These are phyloP conservation scores for Fusarium torulosum DNA, from an alignment of 2,329 filamentous ascomycete species.

Conservation along the genomic window DNA sequence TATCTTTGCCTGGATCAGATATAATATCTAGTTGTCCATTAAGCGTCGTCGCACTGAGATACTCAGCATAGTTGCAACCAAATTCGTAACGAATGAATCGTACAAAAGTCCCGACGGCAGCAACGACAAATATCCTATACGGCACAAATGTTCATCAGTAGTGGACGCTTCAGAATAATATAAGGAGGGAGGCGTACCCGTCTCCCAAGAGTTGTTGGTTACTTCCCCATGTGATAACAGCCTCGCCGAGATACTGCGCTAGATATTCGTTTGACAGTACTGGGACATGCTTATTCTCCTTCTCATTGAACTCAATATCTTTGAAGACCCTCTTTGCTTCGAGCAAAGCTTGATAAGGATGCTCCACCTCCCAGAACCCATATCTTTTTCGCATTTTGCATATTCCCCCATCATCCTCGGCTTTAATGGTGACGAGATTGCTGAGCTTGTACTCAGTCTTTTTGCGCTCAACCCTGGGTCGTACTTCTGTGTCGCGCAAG, in stretches of 20 bases:
- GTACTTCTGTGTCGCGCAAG: too few relatives aligned
- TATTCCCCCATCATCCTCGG: not conserved
- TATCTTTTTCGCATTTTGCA: not conserved
- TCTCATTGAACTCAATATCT: not conserved
- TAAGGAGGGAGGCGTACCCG: too few relatives aligned
- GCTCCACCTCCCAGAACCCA: not conserved
- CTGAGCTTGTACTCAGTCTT: too few relatives aligned
- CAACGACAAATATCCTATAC: not conserved
- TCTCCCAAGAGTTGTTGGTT: too few relatives aligned
- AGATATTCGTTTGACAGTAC: constrained; percentile 4
- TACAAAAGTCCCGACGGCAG: not conserved
- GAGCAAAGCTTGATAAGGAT: constrained; percentile 1
- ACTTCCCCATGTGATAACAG: too few relatives aligned
- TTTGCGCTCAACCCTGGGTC: too few relatives aligned
- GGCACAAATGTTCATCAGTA: not conserved
- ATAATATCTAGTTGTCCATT: not conserved
- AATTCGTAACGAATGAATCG: not conserved
- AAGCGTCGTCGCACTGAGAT: not conserved
- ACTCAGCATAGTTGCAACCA: not conserved
- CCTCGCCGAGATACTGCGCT: constrained; percentile 9
- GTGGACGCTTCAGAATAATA: not conserved
- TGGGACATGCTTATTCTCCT: not conserved
- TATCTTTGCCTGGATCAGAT: not conserved
- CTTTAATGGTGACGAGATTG: not conserved
- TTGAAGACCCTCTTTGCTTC: constrained; percentile 6